Conservation (phyloP, 2,329 filamentous ascomycete species). For the Hypoxylon sp. region DNA sequence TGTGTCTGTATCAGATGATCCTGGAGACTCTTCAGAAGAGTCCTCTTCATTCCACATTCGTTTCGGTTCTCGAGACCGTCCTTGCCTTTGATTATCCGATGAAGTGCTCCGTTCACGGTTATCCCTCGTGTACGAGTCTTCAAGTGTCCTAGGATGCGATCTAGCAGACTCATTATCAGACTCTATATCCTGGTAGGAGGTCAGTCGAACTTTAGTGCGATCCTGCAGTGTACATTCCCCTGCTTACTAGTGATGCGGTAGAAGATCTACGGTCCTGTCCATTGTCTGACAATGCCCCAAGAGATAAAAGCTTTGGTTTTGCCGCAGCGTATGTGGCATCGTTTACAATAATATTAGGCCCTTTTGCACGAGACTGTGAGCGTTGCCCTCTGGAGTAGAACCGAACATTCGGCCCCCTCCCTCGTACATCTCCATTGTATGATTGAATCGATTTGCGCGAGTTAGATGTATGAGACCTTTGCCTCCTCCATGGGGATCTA, state of each 20-base stretch:
- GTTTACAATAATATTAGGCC: constrained; percentile 5
- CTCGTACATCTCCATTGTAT: not conserved
- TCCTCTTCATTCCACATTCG: not conserved
- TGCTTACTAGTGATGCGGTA: constrained; percentile 6
- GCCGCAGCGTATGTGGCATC: not conserved
- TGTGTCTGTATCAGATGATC: constrained; percentile 2
- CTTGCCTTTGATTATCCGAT: not conserved
- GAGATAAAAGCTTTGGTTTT: constrained; percentile 3
- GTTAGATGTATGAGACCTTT: not conserved
- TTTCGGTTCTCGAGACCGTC: not conserved
- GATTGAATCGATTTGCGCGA: not conserved
- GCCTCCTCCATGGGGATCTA: too few relatives aligned
- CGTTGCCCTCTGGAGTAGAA: not conserved
- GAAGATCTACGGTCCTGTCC: not conserved
- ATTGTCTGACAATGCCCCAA: constrained; percentile 3
- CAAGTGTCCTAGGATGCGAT: not conserved
- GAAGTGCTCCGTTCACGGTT: not conserved
- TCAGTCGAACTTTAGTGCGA: not conserved
- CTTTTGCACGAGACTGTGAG: not conserved
- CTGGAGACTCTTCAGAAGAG: not conserved
- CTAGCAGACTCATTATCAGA: constrained; percentile 5
- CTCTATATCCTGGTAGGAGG: not conserved
- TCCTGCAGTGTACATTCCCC: not conserved
- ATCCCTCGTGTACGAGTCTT: not conserved
- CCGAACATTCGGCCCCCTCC: not conserved